phyloP scores from a whole-genome alignment of 805 yeast species.

The Cyberlindnera sargentensis region DNA sequence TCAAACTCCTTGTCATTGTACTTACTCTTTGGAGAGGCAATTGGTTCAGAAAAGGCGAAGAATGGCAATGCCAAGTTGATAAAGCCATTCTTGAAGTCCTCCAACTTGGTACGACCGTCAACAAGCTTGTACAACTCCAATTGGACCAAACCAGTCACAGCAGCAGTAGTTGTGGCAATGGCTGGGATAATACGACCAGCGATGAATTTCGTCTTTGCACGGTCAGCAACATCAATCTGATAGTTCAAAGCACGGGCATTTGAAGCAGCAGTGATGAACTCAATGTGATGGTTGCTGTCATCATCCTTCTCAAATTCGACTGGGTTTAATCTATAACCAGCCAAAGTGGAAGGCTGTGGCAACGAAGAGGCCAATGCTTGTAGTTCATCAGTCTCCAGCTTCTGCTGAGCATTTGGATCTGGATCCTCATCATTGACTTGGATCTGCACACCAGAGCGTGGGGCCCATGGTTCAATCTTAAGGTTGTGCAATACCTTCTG shows the following conservation, averaged over 20 bases:
- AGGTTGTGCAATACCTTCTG: constrained; percentile 43
- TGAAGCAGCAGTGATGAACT: constrained; percentile 92
- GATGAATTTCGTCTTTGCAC: constrained; percentile 86
- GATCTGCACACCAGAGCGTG: constrained; percentile 69
- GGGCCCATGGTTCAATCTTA: constrained; percentile 59
- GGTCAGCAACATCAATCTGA: constrained; percentile 81
- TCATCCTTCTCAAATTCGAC: constrained; percentile 98
- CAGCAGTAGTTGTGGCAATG: constrained; percentile 97
- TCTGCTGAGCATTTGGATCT: constrained; percentile 60
- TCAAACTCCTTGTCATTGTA: constrained; percentile 78
- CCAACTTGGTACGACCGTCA: constrained; percentile 66
- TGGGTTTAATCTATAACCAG: constrained; percentile 82
- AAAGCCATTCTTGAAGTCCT: constrained; percentile 88
- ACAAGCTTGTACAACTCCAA: constrained; percentile 88
- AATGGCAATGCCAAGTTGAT: constrained; percentile 90
- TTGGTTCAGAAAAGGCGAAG: constrained; percentile 95
- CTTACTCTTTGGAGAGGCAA: constrained; percentile 75
- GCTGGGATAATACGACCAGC: constrained; percentile 99
- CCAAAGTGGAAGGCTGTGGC: constrained; percentile 84
- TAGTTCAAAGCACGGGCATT: constrained; percentile 93
- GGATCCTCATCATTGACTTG: constrained; percentile 85
- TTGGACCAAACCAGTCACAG: constrained; percentile 92
- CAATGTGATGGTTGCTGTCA: constrained; percentile 93
- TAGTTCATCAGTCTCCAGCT: constrained; percentile 55
- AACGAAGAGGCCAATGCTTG: constrained; percentile 64